Percentiles rank a stretch among this genome's conserved stretches.
These are phyloP conservation scores for Tilletia indica DNA, from an alignment of 1,284 basidiomycete species.

Conservation along the genomic window DNA sequence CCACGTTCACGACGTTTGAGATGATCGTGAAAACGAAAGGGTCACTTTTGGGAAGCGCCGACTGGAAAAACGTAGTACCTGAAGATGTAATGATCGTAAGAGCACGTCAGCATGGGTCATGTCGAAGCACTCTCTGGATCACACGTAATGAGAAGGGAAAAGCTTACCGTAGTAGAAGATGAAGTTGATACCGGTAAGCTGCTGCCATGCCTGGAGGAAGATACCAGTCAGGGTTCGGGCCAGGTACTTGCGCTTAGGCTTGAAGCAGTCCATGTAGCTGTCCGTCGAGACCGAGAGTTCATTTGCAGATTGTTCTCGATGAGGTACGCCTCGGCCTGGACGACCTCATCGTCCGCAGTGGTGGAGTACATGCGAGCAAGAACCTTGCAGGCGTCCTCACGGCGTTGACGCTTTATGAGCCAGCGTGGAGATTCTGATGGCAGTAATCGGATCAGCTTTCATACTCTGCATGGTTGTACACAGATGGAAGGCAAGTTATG, in stretches of 20 bases:
- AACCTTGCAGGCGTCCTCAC: constrained; percentile 65
- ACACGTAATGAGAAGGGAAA: too few species aligned
- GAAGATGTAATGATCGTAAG: neutral
- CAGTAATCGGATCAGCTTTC: constrained; percentile 43
- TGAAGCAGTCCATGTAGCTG: constrained; percentile 66
- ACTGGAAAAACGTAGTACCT: neutral
- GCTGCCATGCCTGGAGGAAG: constrained; percentile 71
- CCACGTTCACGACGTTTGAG: constrained; percentile 57
- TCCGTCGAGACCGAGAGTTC: constrained; percentile 63
- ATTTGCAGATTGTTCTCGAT: neutral
- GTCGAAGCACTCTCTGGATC: too few species aligned
- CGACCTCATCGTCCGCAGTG: constrained; percentile 41
- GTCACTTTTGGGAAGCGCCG: neutral
- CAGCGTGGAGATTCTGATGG: constrained; percentile 78
- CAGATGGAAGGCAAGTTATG: constrained; percentile 46
- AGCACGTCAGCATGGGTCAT: too few species aligned
- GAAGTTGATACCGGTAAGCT: constrained; percentile 71
- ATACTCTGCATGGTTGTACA: neutral
- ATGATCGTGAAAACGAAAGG: constrained; percentile 45
- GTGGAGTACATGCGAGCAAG: constrained; percentile 60
- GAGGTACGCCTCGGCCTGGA: constrained; percentile 32
- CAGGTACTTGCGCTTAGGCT: constrained; percentile 65
- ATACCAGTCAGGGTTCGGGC: constrained; percentile 74
- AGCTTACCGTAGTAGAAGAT: constrained; percentile 66
- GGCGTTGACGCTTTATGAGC: constrained; percentile 70